These are phyloP conservation scores for Hypericum perforatum DNA, from an alignment of 345 rosid genomes.

Conservation along the genomic window DNA sequence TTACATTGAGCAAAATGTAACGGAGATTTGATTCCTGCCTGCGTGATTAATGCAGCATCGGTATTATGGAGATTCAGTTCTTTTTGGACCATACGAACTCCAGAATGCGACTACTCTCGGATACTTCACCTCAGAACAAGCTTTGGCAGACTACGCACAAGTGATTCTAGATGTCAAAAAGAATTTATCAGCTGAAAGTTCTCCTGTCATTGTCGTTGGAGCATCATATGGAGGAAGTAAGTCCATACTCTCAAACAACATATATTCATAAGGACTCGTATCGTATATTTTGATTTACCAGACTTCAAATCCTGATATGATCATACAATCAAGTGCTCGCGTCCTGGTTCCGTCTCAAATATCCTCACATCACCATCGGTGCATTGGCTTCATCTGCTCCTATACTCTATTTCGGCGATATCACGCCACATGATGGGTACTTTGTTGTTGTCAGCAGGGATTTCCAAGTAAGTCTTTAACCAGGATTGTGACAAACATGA, in stretches of 20 bases:
- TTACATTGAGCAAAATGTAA: too few species aligned
- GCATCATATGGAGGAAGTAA: conserved; percentile 82
- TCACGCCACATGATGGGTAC: conserved; percentile 23
- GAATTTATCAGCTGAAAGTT: conserved; percentile 20
- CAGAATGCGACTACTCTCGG: conserved; percentile 36
- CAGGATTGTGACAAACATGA: conserved; percentile 12
- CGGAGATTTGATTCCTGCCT: too few species aligned
- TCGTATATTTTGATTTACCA: not conserved
- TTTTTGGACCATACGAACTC: conserved; percentile 35
- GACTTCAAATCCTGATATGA: not conserved
- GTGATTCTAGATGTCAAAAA: conserved; percentile 39
- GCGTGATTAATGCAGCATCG: conserved; percentile 32
- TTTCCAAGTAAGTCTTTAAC: conserved; percentile 15
- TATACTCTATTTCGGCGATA: conserved; percentile 34
- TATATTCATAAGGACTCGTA: too few species aligned
- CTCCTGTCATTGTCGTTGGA: conserved; percentile 56
- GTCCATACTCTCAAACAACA: not conserved
- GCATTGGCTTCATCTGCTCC: conserved; percentile 51
- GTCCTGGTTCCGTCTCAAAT: conserved; percentile 44
- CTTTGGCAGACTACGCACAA: conserved; percentile 51
- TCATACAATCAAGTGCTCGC: conserved; percentile 28
- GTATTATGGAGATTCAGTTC: conserved; percentile 38
- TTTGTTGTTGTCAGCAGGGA: conserved; percentile 24
- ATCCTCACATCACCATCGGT: conserved; percentile 46
- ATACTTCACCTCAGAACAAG: conserved; percentile 49